A percentile compares a stretch with the other conserved stretches of the same genome.
Conservation (phyloP, 2,329 filamentous ascomycete genomes). For the Metarhizium anisopliae region DNA sequence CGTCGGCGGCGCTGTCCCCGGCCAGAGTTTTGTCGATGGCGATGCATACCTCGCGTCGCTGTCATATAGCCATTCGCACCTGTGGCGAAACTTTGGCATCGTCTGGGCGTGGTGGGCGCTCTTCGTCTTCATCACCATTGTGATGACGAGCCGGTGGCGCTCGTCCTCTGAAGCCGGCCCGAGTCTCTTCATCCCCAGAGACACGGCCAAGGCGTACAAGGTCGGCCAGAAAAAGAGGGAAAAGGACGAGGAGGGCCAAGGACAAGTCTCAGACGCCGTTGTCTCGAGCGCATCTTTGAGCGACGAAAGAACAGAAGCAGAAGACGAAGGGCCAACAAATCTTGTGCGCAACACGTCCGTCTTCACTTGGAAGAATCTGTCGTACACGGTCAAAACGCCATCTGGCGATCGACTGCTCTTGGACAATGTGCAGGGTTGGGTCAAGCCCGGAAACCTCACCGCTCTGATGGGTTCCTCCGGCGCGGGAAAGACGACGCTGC, state of each 20-base stretch:
- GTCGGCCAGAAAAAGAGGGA: conserved; percentile 16
- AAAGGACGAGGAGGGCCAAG: conserved; percentile 41
- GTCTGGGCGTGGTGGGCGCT: conserved; percentile 55
- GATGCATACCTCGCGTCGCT: conserved; percentile 50
- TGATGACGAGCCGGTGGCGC: conserved; percentile 48
- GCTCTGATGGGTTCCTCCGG: conserved; percentile 76
- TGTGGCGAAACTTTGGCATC: conserved; percentile 55
- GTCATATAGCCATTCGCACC: conserved; percentile 39
- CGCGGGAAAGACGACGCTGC: conserved; percentile 76
- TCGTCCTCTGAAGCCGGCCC: conserved; percentile 41
- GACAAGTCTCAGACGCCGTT: conserved; percentile 11
- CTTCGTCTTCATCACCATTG: conserved; percentile 49
- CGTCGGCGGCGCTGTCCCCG: conserved; percentile 43
- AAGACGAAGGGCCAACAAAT: conserved; percentile 12
- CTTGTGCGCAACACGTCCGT: conserved; percentile 56
- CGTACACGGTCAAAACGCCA: conserved; percentile 57
- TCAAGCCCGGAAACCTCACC: conserved; percentile 69
- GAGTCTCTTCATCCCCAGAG: conserved; percentile 52
- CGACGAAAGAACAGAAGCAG: background rate
- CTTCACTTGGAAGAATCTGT: conserved; percentile 68
- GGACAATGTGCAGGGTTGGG: conserved; percentile 75
- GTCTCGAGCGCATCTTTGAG: background rate
- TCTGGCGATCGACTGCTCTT: conserved; percentile 58
- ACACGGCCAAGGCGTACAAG: conserved; percentile 33
- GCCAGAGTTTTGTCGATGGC: conserved; percentile 40